Conservation (phyloP, 2,329 filamentous ascomycete genomes). For the Teratosphaeria zuluensis region DNA sequence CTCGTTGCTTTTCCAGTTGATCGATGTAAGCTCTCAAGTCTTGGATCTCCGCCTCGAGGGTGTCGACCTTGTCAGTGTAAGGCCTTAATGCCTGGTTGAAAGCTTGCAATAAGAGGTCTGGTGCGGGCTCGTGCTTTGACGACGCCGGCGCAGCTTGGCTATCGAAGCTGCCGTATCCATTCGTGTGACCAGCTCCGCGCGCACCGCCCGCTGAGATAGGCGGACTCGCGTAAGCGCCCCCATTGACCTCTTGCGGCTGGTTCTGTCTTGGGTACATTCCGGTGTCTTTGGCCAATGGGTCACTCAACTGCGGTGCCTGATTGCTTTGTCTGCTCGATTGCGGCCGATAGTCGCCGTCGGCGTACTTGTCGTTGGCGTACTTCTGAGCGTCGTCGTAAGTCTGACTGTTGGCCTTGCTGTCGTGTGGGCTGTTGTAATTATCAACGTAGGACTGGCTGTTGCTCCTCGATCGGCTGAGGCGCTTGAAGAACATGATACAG, state of each 20-base stretch:
- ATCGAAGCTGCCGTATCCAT: conserved; percentile 17
- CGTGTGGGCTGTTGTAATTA: conserved; percentile 30
- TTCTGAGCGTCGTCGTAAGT: conserved; percentile 37
- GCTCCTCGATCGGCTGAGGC: conserved; percentile 35
- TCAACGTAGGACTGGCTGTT: conserved; percentile 43
- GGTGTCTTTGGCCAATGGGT: conserved; percentile 17
- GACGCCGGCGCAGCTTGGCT: conserved; percentile 2
- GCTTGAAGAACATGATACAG: conserved; percentile 40
- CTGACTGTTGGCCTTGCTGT: conserved; percentile 33
- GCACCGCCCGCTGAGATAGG: conserved; percentile 8
- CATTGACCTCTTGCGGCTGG: conserved; percentile 30
- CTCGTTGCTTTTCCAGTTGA: conserved; percentile 41
- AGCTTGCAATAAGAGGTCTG: conserved; percentile 42
- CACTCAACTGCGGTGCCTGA: conserved; percentile 13
- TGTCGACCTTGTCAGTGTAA: conserved; percentile 44
- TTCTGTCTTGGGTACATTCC: conserved; percentile 38
- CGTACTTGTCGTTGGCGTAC: conserved; percentile 27
- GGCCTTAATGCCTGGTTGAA: conserved; percentile 45
- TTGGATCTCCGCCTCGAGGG: conserved; percentile 41
- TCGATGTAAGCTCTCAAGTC: conserved; percentile 42
- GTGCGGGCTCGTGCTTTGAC: conserved; percentile 32
- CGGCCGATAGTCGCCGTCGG: conserved; percentile 17
- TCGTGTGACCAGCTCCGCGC: conserved; percentile 6
- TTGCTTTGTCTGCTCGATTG: conserved; percentile 27
- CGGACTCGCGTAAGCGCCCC: conserved; percentile 12